Conservation (phyloP, 495 filamentous ascomycete species). For the Penicillium egyptiacum region DNA sequence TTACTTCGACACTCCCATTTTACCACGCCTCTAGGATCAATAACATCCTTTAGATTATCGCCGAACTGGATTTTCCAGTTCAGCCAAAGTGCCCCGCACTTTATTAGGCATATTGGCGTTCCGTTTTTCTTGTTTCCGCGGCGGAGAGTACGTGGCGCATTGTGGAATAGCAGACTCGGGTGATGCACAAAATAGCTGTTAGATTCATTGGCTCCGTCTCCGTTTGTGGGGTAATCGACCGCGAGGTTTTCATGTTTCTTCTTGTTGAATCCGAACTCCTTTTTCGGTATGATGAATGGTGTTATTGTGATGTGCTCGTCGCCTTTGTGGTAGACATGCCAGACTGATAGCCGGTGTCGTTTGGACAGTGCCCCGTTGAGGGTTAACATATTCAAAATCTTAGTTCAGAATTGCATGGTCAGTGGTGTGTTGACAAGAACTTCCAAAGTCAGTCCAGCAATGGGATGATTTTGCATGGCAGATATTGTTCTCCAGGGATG, state of each 20-base stretch:
- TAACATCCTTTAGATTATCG: constrained; percentile 2
- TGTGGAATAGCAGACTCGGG: constrained; percentile 14
- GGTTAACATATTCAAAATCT: constrained; percentile 7
- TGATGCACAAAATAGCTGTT: constrained; percentile 23
- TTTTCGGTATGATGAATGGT: constrained; percentile 10
- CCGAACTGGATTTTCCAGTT: constrained; percentile 20
- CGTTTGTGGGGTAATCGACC: too few relatives aligned
- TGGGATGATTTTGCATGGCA: too few relatives aligned
- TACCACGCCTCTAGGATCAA: constrained; percentile 22
- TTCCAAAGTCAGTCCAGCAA: neutral
- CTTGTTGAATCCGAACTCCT: constrained; percentile 13
- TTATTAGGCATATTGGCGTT: constrained; percentile 16
- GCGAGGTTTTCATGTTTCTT: neutral
- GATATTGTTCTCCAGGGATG: too few relatives aligned
- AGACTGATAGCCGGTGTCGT: constrained; percentile 13
- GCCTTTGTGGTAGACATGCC: constrained; percentile 20
- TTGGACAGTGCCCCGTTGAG: constrained; percentile 4
- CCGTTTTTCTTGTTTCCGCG: constrained; percentile 10
- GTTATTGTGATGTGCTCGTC: constrained; percentile 13
- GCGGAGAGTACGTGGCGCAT: constrained; percentile 16
- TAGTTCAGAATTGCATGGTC: neutral
- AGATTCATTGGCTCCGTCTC: neutral
- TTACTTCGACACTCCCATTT: constrained; percentile 18
- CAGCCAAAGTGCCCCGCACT: constrained; percentile 11
- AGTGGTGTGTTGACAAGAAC: neutral